Evolutionary conservation across 805 yeast genomes (phyloP), one percentile per base, ranked within the genome.

Genomic region (Saccharomycopsis sp.): DNA sequence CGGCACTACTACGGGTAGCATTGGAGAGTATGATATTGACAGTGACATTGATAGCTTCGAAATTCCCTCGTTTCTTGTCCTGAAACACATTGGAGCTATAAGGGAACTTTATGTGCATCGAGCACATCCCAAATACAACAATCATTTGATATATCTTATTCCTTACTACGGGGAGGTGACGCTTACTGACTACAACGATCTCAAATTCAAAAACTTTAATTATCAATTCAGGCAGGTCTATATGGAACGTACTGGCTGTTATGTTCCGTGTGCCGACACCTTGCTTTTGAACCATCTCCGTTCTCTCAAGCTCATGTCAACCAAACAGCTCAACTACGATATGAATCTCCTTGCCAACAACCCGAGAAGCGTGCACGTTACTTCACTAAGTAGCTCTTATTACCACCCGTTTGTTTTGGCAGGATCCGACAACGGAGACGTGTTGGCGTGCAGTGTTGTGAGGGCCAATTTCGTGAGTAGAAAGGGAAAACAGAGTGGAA

Each of bases 1-100:
- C 34, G 92, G 91, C 0, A 76, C 81, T 3, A 67, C 74, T 1
- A 78, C 80, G 55, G 94, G 94, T 0, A 72, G 71, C 34, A 69
- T 87, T 8, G 83, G 82, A 0, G 90, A 85, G 64, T 84, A 76
- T 58, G 71, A 75, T 9, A 63, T 82, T 2, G 68, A 68, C 5
- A 59, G 63, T 0, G 57, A 54, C 1, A 54, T 34, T 51, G 1
- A 20, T 2, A 2, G 5, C 4, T 44, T 23, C 7, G 44, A 40
- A 12, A 24, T 56, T 0, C 82, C 82, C 0, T 71, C 76, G 1
- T 75, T 61, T 58, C 66, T 73, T 24, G 64, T 66, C 24, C 76
- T 74, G 21, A 57, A 77, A 2, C 78, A 74, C 55, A 68, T 70
- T 2, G 71, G 75, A 0, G 71, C 71, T 55, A 69, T 79, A 4